phyloP scores from a whole-genome alignment of 495 filamentous ascomycete species.

The Elaphomyces granulatus region DNA sequence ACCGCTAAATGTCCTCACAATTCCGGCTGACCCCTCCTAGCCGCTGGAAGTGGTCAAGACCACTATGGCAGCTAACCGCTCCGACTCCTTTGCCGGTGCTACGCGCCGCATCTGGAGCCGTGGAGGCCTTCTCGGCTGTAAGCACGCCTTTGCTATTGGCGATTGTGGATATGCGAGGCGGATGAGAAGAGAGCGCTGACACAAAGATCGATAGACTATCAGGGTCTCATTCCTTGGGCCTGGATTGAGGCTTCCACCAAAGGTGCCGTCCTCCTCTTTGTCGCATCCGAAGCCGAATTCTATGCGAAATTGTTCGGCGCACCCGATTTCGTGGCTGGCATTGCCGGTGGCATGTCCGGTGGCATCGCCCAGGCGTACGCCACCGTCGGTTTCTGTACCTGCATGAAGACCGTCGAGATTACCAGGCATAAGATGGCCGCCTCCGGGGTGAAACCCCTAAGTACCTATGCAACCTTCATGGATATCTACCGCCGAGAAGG shows the following conservation, averaged over 20 bases:
- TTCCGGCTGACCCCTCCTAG: too few species aligned
- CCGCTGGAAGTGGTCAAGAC: constrained; percentile 98
- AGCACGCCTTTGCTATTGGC: too few species aligned
- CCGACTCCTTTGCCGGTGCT: constrained; percentile 70
- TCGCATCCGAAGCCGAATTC: constrained; percentile 96
- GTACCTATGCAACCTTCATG: constrained; percentile 90
- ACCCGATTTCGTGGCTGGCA: constrained; percentile 72
- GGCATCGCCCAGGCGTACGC: constrained; percentile 97
- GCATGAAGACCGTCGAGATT: constrained; percentile 99
- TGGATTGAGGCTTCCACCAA: constrained; percentile 99
- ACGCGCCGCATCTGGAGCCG: constrained; percentile 81
- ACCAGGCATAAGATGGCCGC: constrained; percentile 93
- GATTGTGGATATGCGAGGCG: too few species aligned
- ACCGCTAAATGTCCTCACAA: too few species aligned
- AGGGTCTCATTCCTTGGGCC: constrained; percentile 99
- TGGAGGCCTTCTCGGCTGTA: constrained; percentile 92
- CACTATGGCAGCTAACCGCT: constrained; percentile 93
- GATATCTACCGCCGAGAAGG: constrained; percentile 92
- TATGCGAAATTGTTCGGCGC: constrained; percentile 70
- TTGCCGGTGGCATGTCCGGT: constrained; percentile 80
- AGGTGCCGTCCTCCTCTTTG: constrained; percentile 96
- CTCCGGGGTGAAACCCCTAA: constrained; percentile 62
- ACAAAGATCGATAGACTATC: constrained; percentile 60
- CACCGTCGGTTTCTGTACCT: constrained; percentile 99
- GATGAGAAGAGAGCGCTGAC: too few species aligned